Base-by-base conservation (phyloP, 2,329 filamentous ascomycete species). In the Peltaster fructicola region DNA sequence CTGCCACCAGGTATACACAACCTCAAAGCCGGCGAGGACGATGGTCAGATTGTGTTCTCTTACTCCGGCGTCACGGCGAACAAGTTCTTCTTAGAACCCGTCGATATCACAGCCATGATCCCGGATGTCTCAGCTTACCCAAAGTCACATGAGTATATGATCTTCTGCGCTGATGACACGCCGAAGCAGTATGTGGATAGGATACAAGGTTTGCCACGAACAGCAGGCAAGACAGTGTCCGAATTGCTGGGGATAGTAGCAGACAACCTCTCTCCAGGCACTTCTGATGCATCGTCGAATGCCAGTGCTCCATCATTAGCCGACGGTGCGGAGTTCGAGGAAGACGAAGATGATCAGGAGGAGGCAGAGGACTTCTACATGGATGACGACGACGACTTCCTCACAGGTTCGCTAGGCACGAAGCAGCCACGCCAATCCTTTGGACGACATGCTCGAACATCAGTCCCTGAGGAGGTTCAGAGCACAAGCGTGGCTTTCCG, bases 21-120 rank as follows among this genome's bases (percentile, higher is more conserved):
- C 16, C 52, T 91, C 13, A 51, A 53, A 16, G 53, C 56, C 17
- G 75, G 75, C 9, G 68, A 72, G 4, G 73, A 76, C 15, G 75
- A 85, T 46, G 78, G 76, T 24, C 68, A 77, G 29, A 58, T 90
- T 29, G 61, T 61, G 8, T 75, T 85, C 44, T 56, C 50, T 4
- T 77, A 62, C 36, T 31, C 26, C 23, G 27, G 22, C 18, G 29
- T 16, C 27, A 40, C 12, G 39, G 43, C 5, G 5, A 18, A 22
- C 6, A 10, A 22, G 8, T 21, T 22, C 7, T 15, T n/a, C n/a
- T n/a, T n/a, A n/a, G 27, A 29, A 13, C 28, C 43, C 5, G 36
- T 52, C 27, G 38, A 40, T 14, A 42, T 58, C 23, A 56, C 54
- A n/a, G 54, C 48, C 10, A 30, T 45, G 22, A 29, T 43, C 9